These are phyloP conservation scores for Grigorovia humatica DNA, from an alignment of 805 yeast genomes.

Conservation along the genomic window DNA sequence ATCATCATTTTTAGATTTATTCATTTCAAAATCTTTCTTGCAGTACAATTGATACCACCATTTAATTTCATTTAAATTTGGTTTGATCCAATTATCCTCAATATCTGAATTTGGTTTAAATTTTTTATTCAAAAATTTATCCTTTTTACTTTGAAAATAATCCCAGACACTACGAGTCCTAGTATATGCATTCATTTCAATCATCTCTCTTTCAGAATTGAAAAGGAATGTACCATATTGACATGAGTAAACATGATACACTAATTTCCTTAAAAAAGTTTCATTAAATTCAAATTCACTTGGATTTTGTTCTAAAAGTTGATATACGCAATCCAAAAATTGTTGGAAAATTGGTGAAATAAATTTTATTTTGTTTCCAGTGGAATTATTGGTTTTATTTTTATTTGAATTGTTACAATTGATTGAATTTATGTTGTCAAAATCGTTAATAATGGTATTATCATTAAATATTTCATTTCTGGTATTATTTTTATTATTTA, in stretches of 20 bases:
- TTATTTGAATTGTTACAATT: background rate
- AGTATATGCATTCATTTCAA: slow-evolving; percentile 31
- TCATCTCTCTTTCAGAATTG: slow-evolving; percentile 59
- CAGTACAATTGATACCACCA: slow-evolving; percentile 92
- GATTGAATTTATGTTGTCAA: background rate
- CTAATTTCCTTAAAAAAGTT: slow-evolving; percentile 68
- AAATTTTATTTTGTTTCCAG: slow-evolving; percentile 39
- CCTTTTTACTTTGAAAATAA: slow-evolving; percentile 66
- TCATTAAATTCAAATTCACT: slow-evolving; percentile 76
- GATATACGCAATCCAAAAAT: slow-evolving; percentile 83
- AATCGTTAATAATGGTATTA: background rate
- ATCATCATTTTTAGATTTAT: slow-evolving; percentile 12
- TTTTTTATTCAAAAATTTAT: slow-evolving; percentile 52
- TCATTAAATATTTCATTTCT: background rate
- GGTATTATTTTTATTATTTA: background rate
- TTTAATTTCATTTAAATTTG: slow-evolving; percentile 37
- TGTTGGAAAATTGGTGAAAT: slow-evolving; percentile 94
- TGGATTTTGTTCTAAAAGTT: slow-evolving; percentile 62
- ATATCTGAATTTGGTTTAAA: slow-evolving; percentile 24
- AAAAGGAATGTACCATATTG: slow-evolving; percentile 88
- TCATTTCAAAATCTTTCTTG: slow-evolving; percentile 58
- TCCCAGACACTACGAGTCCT: slow-evolving; percentile 85
- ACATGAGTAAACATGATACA: slow-evolving; percentile 85
- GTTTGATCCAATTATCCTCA: slow-evolving; percentile 36
- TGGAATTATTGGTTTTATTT: slow-evolving; percentile 24